These are phyloP conservation scores for Cucumis melo DNA, from an alignment of 306 rosid species.

Conservation along the genomic window DNA sequence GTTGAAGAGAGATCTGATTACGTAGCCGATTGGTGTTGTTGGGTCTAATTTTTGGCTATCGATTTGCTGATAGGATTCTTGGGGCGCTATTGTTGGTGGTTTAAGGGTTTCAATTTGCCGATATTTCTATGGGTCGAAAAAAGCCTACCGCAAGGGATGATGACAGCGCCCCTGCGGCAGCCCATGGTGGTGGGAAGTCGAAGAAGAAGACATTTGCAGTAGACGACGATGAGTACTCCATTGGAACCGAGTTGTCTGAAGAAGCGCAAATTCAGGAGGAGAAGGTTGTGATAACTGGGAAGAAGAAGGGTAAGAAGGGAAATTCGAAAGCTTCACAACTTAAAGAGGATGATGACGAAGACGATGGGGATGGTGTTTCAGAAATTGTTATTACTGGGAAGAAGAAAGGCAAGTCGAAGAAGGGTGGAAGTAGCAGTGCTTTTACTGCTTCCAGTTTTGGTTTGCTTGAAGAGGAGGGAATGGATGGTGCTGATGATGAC, in stretches of 20 bases:
- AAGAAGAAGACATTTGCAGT: slow-evolving; percentile 57
- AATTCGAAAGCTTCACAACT: slow-evolving; percentile 24
- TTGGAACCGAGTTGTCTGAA: slow-evolving; percentile 56
- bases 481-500: slow-evolving; percentile 20
- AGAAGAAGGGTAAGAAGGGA: slow-evolving; percentile 73
- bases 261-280: slow-evolving; percentile 41
- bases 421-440: slow-evolving; percentile 44
- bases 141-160: slow-evolving; percentile 59
- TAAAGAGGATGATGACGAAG: slow-evolving; percentile 24
- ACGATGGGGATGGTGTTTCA: slow-evolving; percentile 25
- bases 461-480: slow-evolving; percentile 47
- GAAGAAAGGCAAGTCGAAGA: slow-evolving; percentile 65
- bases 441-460: slow-evolving; percentile 38
- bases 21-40: not conserved
- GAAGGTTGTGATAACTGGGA: slow-evolving; percentile 26
- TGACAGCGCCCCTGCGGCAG: slow-evolving; percentile 25
- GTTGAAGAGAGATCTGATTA: not conserved
- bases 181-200: slow-evolving; percentile 48
- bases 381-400: slow-evolving; percentile 59
- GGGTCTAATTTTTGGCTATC: not conserved
- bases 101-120: slow-evolving; percentile 10
- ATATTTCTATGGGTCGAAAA: slow-evolving; percentile 58
- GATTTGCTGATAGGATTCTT: slow-evolving; percentile 15
- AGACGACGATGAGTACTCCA: slow-evolving; percentile 72
- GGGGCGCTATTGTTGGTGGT: not conserved